phyloP scores from a whole-genome alignment of 495 filamentous ascomycete genomes.

The Penicillium longicatenatum region DNA sequence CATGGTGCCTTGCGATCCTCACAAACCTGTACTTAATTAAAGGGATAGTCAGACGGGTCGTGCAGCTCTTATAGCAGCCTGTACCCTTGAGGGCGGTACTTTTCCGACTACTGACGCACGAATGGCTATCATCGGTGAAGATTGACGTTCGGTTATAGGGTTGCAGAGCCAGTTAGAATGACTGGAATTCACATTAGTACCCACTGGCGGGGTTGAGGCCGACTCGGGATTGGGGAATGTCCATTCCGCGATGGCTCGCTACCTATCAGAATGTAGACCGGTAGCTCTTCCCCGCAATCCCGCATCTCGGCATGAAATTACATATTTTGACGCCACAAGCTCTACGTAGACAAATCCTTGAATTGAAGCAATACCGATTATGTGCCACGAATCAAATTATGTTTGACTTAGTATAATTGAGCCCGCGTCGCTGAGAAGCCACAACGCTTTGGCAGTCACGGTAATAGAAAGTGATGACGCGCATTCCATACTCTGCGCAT shows the following conservation, averaged over 20 bases:
- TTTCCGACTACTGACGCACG: constrained; percentile 11
- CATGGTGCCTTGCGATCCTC: constrained; percentile 30
- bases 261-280: not conserved
- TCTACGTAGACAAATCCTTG: no score
- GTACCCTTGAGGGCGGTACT: constrained; percentile 6
- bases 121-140: constrained; percentile 1
- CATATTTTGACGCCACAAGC: no score
- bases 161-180: constrained; percentile 7
- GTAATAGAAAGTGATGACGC: no score
- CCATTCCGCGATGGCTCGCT: constrained; percentile 9
- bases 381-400: no score
- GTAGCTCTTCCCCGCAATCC: not conserved
- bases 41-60: not conserved
- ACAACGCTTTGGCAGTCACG: no score
- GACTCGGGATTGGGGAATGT: constrained; percentile 7
- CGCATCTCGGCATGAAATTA: not conserved
- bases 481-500: not conserved
- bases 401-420: no score
- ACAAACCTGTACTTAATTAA: not conserved
- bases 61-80: constrained; percentile 1
- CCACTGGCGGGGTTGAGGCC: not conserved
- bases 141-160: constrained; percentile 3
- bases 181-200: not conserved
- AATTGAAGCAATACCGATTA: no score
- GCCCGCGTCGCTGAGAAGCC: no score